Percentiles rank a stretch among this genome's conserved stretches.
Evolutionary conservation across 495 filamentous ascomycete species (phyloP).

Genomic region (Penicillium malachiteum): DNA sequence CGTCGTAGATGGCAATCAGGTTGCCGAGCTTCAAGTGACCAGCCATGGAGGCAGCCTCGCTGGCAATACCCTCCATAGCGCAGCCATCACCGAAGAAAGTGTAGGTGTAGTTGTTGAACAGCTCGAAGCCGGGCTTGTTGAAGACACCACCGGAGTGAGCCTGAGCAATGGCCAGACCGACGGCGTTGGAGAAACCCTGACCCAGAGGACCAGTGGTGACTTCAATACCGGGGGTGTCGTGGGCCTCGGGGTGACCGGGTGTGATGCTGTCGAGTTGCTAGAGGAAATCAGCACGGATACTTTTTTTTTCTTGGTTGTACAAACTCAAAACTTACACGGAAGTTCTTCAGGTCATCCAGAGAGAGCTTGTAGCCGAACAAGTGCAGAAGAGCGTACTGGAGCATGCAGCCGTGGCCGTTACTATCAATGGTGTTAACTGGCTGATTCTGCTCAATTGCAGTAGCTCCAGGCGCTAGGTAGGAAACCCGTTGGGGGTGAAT

Average conservation of each 20-base stretch:
- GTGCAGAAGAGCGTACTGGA: constrained; percentile 97
- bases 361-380: constrained; percentile 85
- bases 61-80: constrained; percentile 96
- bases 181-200: constrained; percentile 92
- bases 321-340: constrained; percentile 68
- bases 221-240: constrained; percentile 95
- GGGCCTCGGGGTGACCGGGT: constrained; percentile 93
- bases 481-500: too few species aligned
- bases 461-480: background rate
- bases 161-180: constrained; percentile 96
- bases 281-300: constrained; percentile 1
- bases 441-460: background rate
- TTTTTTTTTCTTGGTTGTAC: background rate
- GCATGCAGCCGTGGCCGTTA: constrained; percentile 98
- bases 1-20: constrained; percentile 94
- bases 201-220: constrained; percentile 97
- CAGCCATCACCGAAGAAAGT: constrained; percentile 97
- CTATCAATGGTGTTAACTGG: constrained; percentile 46
- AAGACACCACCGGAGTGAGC: constrained; percentile 83
- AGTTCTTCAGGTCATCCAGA: constrained; percentile 89
- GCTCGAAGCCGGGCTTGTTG: constrained; percentile 94
- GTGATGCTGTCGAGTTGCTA: constrained; percentile 88
- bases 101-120: constrained; percentile 97
- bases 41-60: constrained; percentile 87
- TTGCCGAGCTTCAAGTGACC: constrained; percentile 98